Evolutionary conservation across 306 rosid species (phyloP).

Genomic region (Vigna radiata): DNA sequence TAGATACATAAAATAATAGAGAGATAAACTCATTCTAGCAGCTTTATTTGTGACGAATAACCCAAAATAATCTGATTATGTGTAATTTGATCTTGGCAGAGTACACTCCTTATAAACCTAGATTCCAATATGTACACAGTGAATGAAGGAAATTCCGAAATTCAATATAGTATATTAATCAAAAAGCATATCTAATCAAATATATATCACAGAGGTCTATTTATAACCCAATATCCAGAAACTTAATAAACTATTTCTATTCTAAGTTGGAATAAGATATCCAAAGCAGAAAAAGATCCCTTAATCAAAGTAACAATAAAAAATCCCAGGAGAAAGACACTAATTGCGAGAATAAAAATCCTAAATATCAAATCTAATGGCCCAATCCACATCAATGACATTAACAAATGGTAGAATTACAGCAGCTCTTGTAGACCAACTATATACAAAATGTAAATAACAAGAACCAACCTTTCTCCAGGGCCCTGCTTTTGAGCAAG

Average conservation of each 20-base stretch:
- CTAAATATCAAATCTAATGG: slow-evolving; percentile 8
- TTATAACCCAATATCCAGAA: not conserved
- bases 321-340: not conserved
- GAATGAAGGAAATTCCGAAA: not conserved
- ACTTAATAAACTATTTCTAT: slow-evolving; percentile 10
- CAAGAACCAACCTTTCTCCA: slow-evolving; percentile 94
- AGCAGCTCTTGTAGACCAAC: slow-evolving; percentile 28
- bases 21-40: not conserved
- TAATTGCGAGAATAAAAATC: not conserved
- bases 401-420: not conserved
- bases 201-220: not conserved
- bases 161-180: not conserved
- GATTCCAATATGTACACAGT: not conserved
- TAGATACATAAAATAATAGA: not conserved
- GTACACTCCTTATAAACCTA: not conserved
- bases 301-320: not conserved
- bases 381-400: not conserved
- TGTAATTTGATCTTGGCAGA: slow-evolving; percentile 16
- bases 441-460: slow-evolving; percentile 35
- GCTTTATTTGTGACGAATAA: not conserved
- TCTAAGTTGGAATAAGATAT: not conserved
- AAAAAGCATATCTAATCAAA: slow-evolving; percentile 4
- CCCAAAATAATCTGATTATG: slow-evolving; percentile 5
- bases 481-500: slow-evolving; percentile 89
- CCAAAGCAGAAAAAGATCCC: slow-evolving; percentile 11